Base-by-base conservation (phyloP, 2,329 filamentous ascomycete genomes). In the Cercospora janseana region DNA sequence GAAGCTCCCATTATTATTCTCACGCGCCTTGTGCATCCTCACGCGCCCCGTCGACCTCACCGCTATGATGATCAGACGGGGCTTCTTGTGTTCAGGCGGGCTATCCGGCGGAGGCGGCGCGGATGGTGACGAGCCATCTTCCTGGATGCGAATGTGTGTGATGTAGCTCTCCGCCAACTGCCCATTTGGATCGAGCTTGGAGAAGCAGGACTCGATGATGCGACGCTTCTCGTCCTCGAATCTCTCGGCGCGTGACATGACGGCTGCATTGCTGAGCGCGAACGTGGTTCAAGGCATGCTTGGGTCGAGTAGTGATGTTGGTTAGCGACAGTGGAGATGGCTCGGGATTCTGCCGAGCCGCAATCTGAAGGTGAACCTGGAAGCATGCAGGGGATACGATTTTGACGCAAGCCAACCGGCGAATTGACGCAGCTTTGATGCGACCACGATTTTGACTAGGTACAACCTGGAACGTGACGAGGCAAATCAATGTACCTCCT, bases 201-300 rank as follows among this genome's bases (percentile, higher is more conserved):
- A 81, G 75, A 97, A 98, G 74, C 91, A 96, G 71, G 88, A 95
- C 57, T 95, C 87, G 58, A 95, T 86, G 64, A 98, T 96, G 68
- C 93, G 83, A 69, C 82, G 80, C 78, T 96, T 95, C 78, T 98
- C 93, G 66, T 97, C 90, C 70, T 98, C 93, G 69, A 97, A 98
- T 63, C 83, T 82, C 74, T 95, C 89, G 48, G 92, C 92, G 65
- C 75, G 73, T 28, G 34, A 38, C 34, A 38, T 38, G 34, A 20
- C 34, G 34, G 18, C 18, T 12, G 18, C 34, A 38, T 38, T 21
- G 34, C 16, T 37, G 16, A n/a, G 34, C 16, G 34, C 12, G 3
- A 21, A 38, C 18, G 34, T 1, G 7, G 12, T 13, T 18, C 21
- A 21, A 6, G 16, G 21, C 15, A 38, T 38, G 34, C 34, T 38